These are phyloP conservation scores for Malassezia furfur DNA, from an alignment of 1,284 basidiomycete species.

Conservation along the genomic window DNA sequence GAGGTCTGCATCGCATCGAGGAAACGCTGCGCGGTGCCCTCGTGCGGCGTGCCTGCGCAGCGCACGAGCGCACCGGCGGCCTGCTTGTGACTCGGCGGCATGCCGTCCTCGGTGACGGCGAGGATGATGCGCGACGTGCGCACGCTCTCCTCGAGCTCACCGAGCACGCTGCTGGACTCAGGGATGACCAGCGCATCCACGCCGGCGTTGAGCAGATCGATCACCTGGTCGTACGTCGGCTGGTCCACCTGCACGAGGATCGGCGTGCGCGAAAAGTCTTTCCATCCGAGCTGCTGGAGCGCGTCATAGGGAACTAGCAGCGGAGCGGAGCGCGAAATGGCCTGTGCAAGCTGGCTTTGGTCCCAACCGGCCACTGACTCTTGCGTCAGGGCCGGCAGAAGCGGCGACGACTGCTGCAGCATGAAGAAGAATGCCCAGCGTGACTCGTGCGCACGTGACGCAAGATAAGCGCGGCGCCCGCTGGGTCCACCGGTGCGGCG, in stretches of 20 bases:
- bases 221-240: slow-evolving; percentile 23
- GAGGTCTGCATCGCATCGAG: slow-evolving; percentile 26
- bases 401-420: slow-evolving; percentile 33
- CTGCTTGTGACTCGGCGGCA: slow-evolving; percentile 20
- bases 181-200: slow-evolving; percentile 30
- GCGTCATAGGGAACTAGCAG: slow-evolving; percentile 22
- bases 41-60: slow-evolving; percentile 27
- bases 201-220: slow-evolving; percentile 34
- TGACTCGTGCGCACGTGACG: neutral
- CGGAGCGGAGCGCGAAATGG: slow-evolving; percentile 24
- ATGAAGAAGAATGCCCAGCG: slow-evolving; percentile 14
- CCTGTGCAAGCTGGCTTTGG: slow-evolving; percentile 11
- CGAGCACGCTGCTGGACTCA: slow-evolving; percentile 20
- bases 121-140: slow-evolving; percentile 29
- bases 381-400: slow-evolving; percentile 28
- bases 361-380: slow-evolving; percentile 10
- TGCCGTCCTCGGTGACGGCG: slow-evolving; percentile 11
- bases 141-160: slow-evolving; percentile 25
- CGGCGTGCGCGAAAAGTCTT: slow-evolving; percentile 10
- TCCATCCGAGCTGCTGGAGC: slow-evolving; percentile 11
- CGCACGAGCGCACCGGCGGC: slow-evolving; percentile 23
- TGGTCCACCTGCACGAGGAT: slow-evolving; percentile 21
- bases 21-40: slow-evolving; percentile 21
- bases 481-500: too few species aligned
- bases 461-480: neutral